Percentiles rank a stretch among this genome's conserved stretches.
phyloP scores from a whole-genome alignment of 2,329 filamentous ascomycete species.

The Arthroderma sp. region DNA sequence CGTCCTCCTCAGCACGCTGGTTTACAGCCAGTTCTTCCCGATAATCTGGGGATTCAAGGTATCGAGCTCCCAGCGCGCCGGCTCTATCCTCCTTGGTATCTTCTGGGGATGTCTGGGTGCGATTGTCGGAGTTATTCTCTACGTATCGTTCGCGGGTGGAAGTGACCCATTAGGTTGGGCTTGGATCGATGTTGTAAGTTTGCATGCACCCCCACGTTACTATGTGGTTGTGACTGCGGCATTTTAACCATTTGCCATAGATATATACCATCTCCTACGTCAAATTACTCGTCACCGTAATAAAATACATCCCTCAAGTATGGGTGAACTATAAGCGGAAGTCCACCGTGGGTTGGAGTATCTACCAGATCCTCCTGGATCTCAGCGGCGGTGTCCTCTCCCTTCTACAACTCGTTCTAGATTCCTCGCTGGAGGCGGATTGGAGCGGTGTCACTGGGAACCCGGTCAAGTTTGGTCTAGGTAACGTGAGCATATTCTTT shows the following conservation, averaged over 20 bases:
- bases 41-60: constrained; percentile 62
- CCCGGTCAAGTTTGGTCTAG: constrained; percentile 75
- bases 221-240: not conserved
- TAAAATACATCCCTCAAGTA: constrained; percentile 88
- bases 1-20: constrained; percentile 55
- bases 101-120: constrained; percentile 51
- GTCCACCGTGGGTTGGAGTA: constrained; percentile 81
- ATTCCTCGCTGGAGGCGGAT: constrained; percentile 66
- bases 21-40: constrained; percentile 65
- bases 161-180: constrained; percentile 42
- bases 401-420: constrained; percentile 66
- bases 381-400: constrained; percentile 70
- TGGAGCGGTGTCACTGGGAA: constrained; percentile 89
- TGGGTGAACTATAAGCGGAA: constrained; percentile 70
- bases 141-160: constrained; percentile 33
- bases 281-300: constrained; percentile 73
- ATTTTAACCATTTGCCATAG: constrained; percentile 23
- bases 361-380: constrained; percentile 71
- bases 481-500: constrained; percentile 75
- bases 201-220: not conserved
- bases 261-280: constrained; percentile 66
- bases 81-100: constrained; percentile 54
- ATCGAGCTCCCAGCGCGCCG: constrained; percentile 40
- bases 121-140: constrained; percentile 21
- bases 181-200: constrained; percentile 50